Base-by-base conservation (phyloP, 2,329 filamentous ascomycete species). In the Trichoderma polysporum region DNA sequence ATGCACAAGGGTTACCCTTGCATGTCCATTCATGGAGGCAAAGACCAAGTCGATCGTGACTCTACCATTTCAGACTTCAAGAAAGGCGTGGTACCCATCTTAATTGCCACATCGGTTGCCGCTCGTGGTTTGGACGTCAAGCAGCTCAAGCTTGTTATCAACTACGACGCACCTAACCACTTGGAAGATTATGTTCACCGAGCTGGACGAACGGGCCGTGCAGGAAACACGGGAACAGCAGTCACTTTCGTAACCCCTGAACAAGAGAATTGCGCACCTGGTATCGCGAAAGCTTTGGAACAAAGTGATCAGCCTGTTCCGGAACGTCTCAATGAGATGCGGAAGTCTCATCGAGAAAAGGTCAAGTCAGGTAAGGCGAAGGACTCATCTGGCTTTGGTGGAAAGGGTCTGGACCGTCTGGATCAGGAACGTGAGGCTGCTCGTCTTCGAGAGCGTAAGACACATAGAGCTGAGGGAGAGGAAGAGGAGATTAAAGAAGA, bases 101-200 rank as follows among this genome's bases (percentile, higher is more conserved):
- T 99, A 75, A 91, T 98, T 74, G 95, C 95, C 12, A 99, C 95
- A 0, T 97, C 94, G 12, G 93, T 99, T 67, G 95, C 95, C 45
- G 95, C 95, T 59, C 91, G 95, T 78, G 95, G 95, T 68, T 83
- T 99, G 47, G 95, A 99, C 77, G 94, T 99, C 52, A 97, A 97
- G 79, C 93, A 97, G 76, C 84, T 99, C 37, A 97, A 96, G 78
- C 85, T 98, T 35, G 95, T 99, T 63, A 90, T 99, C 80, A 98
- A 98, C 79, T 97, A 93, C 76, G 94, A 97, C 75, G 92, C 91
- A 0, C 94, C 94, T 0, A 97, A 97, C 74, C 94, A 98, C 79
- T 80, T 97, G 69, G 95, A 99, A 79, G 95, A 98, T 75, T 98
- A 98, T 74, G 94, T 98, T 47, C 95, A 97, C 77, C 90, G 95